Conservation (phyloP, 2,329 filamentous ascomycete genomes). For the Calonectria crousiana region DNA sequence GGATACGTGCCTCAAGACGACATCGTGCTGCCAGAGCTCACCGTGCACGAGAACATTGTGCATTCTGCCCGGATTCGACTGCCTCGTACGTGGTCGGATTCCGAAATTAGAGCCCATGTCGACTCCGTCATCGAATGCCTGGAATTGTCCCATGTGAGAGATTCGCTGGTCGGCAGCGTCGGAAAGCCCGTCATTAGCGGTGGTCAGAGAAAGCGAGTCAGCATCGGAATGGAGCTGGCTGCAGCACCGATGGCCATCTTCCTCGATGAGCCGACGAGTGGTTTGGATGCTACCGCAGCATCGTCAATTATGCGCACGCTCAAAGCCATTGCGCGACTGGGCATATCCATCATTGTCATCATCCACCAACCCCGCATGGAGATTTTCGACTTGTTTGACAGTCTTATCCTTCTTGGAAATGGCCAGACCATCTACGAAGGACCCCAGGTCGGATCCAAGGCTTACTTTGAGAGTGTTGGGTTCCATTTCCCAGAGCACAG, state of each 20-base stretch:
- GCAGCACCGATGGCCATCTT: constrained; percentile 68
- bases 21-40: constrained; percentile 69
- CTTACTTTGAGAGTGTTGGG: constrained; percentile 65
- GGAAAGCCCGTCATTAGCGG: constrained; percentile 66
- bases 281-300: constrained; percentile 67
- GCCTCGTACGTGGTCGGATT: constrained; percentile 62
- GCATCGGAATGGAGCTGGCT: constrained; percentile 70
- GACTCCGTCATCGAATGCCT: constrained; percentile 68
- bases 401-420: constrained; percentile 65
- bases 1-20: constrained; percentile 74
- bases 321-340: constrained; percentile 64
- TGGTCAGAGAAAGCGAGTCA: constrained; percentile 69
- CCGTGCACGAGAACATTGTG: constrained; percentile 72
- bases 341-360: constrained; percentile 69
- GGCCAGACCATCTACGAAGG: constrained; percentile 69
- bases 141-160: constrained; percentile 63
- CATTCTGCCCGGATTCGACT: constrained; percentile 69
- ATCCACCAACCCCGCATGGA: constrained; percentile 71
- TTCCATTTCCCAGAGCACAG: constrained; percentile 62
- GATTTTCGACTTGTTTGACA: constrained; percentile 69
- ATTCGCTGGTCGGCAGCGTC: constrained; percentile 64
- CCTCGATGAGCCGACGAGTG: constrained; percentile 66
- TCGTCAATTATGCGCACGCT: constrained; percentile 67
- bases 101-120: constrained; percentile 65
- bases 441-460: constrained; percentile 54